Evolutionary conservation across 345 rosid genomes (phyloP), one percentile per base, ranked within the genome.

Genomic region (Ceriops decandra): DNA sequence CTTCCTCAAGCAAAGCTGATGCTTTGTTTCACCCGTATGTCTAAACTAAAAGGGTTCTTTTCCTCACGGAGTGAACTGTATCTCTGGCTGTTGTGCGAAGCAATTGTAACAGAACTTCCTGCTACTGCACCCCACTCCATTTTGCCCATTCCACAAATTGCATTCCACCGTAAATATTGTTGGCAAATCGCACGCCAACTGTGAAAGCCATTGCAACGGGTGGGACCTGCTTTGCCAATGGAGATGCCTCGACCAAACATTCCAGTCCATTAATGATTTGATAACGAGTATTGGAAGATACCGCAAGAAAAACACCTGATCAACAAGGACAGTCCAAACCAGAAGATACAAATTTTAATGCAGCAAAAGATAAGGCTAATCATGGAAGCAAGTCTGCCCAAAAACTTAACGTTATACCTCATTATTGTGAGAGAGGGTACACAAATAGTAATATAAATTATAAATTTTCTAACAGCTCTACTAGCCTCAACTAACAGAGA

Each of bases 121-220:
- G 49, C 30, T 56, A 56, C 28, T 56, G 59, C 59, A 56, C 59
- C 30, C 59, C 59, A 56, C 59, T 56, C 59, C 35, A 70, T 60
- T 60, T 76, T 26, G 75, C 75, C 97, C 97, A 91, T 54, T 95
- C 95, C 4, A 91, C 93, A 31, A 91, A 95, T 73, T 91, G 96
- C 96, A 88, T 91, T 0, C 93, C 98, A 20, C 93, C 97, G 28
- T 90, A 91, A 57, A 88, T 72, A 76, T 91, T 88, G 82, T 95
- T 90, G 66, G 90, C 92, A 57, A 90, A 88, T 70, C 93, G 77
- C 38, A 91, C 96, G 19, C 96, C 98, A 8, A 87, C 87, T 0
- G 98, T 90, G 73, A 95, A 95, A 27, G 98, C 92, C 87, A 90
- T 69, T 26, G 99, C 92, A 4, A 87, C 79, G 0, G 90, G 92